phyloP scores from a whole-genome alignment of 768 basidiomycete species.

The Lactarius quietus region DNA sequence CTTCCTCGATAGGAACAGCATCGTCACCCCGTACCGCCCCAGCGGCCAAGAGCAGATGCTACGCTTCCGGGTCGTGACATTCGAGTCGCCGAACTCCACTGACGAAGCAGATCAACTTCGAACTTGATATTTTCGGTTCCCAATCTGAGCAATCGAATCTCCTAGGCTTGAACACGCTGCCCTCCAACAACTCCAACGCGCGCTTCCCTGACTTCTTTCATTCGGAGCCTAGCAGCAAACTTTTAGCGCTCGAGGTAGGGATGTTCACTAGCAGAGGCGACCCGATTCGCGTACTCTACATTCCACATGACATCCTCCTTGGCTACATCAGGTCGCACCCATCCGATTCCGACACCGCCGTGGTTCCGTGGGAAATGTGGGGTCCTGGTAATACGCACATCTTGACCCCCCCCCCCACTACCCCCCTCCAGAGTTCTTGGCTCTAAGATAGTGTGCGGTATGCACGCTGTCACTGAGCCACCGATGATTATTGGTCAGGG shows the following conservation, averaged over 20 bases:
- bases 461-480: not conserved
- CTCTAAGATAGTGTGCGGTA: not conserved
- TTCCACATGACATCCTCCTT: not conserved
- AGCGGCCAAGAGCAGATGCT: not conserved
- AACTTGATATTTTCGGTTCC: not conserved
- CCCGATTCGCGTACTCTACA: not conserved
- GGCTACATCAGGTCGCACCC: not conserved
- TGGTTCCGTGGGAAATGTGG: slow-evolving; percentile 7
- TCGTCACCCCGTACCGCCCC: not conserved
- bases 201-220: not conserved
- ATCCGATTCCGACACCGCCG: not conserved
- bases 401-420: not conserved
- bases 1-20: not conserved
- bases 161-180: not conserved
- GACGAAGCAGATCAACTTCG: not conserved
- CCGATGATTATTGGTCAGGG: not conserved
- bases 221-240: not conserved
- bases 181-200: not conserved
- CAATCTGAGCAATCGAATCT: not conserved
- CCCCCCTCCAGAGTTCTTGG: no score
- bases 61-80: not conserved
- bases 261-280: not conserved
- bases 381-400: not conserved
- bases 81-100: not conserved
- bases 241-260: not conserved